A percentile compares a stretch with the other conserved stretches of the same genome.
Evolutionary conservation across 805 yeast genomes (phyloP).

Genomic region (Spathaspora gorwiae): DNA sequence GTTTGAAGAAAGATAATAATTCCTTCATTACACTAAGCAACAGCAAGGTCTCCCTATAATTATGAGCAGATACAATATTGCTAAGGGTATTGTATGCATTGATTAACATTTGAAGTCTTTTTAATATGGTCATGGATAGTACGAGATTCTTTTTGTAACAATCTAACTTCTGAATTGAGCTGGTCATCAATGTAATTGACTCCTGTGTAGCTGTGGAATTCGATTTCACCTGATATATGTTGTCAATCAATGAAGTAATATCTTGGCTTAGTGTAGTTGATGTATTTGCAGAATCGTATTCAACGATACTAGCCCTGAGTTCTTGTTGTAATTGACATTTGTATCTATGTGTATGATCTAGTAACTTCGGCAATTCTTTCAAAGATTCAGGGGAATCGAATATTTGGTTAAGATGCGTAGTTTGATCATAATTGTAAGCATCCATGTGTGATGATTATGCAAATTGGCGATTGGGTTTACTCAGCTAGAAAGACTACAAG

Average conservation of each 20-base stretch:
- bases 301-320: slow-evolving; percentile 34
- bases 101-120: slow-evolving; percentile 81
- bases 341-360: slow-evolving; percentile 47
- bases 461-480: no score
- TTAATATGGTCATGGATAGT: slow-evolving; percentile 77
- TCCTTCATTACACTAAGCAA: slow-evolving; percentile 70
- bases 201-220: slow-evolving; percentile 54
- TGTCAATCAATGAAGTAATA: slow-evolving; percentile 36
- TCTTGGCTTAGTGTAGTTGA: slow-evolving; percentile 22
- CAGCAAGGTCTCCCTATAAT: slow-evolving; percentile 53
- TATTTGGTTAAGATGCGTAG: slow-evolving; percentile 46
- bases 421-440: slow-evolving; percentile 45
- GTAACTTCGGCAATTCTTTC: slow-evolving; percentile 45
- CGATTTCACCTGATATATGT: slow-evolving; percentile 44
- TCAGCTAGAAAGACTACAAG: no score
- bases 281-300: slow-evolving; percentile 24
- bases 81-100: slow-evolving; percentile 65
- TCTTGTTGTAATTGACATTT: slow-evolving; percentile 45
- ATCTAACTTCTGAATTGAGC: slow-evolving; percentile 74
- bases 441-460: slow-evolving; percentile 5
- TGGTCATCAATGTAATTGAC: slow-evolving; percentile 66
- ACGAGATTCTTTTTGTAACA: slow-evolving; percentile 80
- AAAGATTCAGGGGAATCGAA: slow-evolving; percentile 50
- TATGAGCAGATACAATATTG: slow-evolving; percentile 39
- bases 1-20: slow-evolving; percentile 65